phyloP scores from a whole-genome alignment of 768 basidiomycete species.

The Gloeostereum incarnatum region DNA sequence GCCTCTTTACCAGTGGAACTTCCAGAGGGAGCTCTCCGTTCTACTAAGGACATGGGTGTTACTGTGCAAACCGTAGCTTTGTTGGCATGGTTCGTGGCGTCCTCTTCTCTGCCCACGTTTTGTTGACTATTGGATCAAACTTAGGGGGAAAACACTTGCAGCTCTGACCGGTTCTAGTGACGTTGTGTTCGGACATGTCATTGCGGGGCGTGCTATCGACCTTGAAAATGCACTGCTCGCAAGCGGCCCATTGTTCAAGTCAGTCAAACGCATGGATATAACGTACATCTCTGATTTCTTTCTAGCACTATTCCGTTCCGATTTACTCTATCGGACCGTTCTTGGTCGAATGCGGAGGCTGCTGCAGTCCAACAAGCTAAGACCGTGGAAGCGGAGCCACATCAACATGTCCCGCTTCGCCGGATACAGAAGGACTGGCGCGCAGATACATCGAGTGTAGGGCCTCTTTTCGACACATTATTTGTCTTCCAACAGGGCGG shows the following conservation, averaged over 20 bases:
- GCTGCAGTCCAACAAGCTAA: conserved; percentile 1
- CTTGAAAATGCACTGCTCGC: conserved; percentile 2
- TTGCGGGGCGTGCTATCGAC: conserved; percentile 5
- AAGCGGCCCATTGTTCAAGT: conserved; percentile 5
- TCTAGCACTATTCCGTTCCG: conserved; percentile 7
- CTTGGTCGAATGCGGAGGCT: conserved; percentile 5
- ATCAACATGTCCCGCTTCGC: conserved; percentile 3
- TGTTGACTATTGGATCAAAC: neutral
- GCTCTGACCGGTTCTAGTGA: conserved; percentile 1
- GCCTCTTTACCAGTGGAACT: neutral
- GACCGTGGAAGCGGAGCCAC: conserved; percentile 2
- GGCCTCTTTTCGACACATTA: conserved; percentile 4
- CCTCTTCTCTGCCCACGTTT: neutral
- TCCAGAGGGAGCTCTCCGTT: neutral
- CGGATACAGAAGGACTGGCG: conserved; percentile 4
- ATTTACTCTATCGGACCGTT: conserved; percentile 3
- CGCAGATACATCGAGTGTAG: neutral
- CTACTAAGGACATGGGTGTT: conserved; percentile 4
- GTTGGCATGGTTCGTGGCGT: conserved; percentile 3
- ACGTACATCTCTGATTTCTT: no score
- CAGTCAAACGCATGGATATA: no score
- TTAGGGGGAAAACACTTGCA: conserved; percentile 5
- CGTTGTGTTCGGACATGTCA: conserved; percentile 7
- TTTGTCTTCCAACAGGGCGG: conserved; percentile 6
- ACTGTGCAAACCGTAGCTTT: conserved; percentile 5